Conservation (phyloP, 495 filamentous ascomycete genomes). For the Chaetomidium leptoderma region DNA sequence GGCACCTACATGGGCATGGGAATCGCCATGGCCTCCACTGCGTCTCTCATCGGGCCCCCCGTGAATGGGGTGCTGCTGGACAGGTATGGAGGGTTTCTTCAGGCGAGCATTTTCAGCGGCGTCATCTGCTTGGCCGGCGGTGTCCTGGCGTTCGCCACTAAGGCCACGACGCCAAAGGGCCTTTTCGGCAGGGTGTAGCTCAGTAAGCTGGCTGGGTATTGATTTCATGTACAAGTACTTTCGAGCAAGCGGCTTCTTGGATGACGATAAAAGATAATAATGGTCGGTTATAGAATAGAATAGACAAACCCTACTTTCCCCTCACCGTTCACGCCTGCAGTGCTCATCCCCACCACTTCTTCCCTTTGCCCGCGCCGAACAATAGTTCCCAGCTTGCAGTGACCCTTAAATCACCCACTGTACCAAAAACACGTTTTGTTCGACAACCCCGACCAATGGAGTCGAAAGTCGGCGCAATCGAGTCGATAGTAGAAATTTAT, state of each 20-base stretch:
- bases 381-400: no score
- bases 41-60: conserved; percentile 50
- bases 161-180: conserved; percentile 30
- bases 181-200: conserved; percentile 22
- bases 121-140: conserved; percentile 36
- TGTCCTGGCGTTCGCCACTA: conserved; percentile 26
- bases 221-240: not conserved
- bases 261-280: not conserved
- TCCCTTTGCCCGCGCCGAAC: no score
- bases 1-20: conserved; percentile 57
- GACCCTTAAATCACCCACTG: no score
- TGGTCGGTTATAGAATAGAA: no score
- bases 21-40: conserved; percentile 42
- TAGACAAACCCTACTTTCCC: no score
- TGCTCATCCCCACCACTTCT: no score
- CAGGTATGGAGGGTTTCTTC: conserved; percentile 38
- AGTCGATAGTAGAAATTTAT: no score
- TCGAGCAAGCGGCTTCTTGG: not conserved
- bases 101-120: conserved; percentile 48
- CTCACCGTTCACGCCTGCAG: no score
- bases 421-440: no score
- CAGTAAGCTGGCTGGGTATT: not conserved
- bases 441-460: no score
- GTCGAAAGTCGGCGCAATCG: no score
- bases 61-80: conserved; percentile 47